Conservation (phyloP, 192 early-diverging fungal species). For the Helicostylum pulchrum region DNA sequence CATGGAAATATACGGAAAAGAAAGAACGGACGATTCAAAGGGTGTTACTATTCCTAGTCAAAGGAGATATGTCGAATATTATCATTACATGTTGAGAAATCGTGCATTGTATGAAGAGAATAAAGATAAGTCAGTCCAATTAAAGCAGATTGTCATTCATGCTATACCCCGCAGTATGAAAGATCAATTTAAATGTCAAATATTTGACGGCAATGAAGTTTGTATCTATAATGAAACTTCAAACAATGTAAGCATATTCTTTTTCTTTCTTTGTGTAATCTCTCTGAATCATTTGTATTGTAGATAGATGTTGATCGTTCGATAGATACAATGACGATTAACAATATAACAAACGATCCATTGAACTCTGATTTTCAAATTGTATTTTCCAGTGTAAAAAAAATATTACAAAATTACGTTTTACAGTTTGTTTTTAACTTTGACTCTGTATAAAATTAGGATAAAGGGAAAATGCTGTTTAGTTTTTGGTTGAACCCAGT, state of each 20-base stretch:
- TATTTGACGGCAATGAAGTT: background rate
- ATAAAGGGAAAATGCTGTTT: slow-evolving; percentile 30
- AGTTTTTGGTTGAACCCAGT: slow-evolving; percentile 50
- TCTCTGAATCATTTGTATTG: no score
- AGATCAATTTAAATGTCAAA: background rate
- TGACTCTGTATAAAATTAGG: no score
- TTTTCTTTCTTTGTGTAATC: background rate
- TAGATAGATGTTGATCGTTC: background rate
- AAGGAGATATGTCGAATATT: slow-evolving; percentile 53
- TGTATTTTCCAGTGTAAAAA: background rate
- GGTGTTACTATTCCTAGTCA: slow-evolving; percentile 62
- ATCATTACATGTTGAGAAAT: slow-evolving; percentile 34
- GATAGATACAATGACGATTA: background rate
- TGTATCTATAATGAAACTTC: background rate
- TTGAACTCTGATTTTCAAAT: background rate
- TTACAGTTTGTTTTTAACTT: no score
- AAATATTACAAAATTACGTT: background rate
- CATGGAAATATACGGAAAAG: slow-evolving; percentile 43
- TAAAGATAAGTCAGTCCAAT: background rate
- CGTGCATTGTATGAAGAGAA: slow-evolving; percentile 21
- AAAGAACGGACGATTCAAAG: slow-evolving; percentile 46
- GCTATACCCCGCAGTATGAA: background rate
- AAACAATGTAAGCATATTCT: background rate
- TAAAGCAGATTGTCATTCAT: slow-evolving; percentile 33
- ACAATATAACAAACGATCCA: background rate